Evolutionary conservation across 306 rosid genomes (phyloP).

Genomic region (Quercus gilva): DNA sequence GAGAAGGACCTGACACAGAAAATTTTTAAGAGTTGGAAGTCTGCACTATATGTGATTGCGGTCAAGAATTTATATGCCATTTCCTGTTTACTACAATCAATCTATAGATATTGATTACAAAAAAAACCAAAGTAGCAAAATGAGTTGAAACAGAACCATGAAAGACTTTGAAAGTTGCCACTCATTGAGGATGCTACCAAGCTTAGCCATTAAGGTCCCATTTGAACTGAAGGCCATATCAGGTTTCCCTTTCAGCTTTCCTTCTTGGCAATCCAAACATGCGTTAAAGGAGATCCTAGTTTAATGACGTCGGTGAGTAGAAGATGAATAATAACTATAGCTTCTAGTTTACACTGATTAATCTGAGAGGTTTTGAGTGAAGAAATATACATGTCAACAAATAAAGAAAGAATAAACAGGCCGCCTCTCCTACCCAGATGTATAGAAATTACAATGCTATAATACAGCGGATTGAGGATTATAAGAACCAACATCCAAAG

Average conservation of each 20-base stretch:
- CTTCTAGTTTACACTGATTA: conserved; percentile 19
- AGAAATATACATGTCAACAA: conserved; percentile 34
- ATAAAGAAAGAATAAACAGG: conserved; percentile 12
- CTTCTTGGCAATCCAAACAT: neutral
- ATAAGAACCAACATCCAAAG: too few relatives aligned
- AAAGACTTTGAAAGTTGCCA: neutral
- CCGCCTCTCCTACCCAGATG: conserved; percentile 2
- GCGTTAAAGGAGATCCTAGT: neutral
- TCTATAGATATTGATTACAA: neutral
- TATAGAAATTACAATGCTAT: conserved; percentile 27
- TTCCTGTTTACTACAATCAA: neutral
- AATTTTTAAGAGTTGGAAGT: neutral
- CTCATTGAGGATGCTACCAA: too few relatives aligned
- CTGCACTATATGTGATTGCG: neutral
- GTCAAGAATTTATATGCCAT: neutral
- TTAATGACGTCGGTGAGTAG: neutral
- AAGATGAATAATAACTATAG: neutral
- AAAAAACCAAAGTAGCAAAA: neutral
- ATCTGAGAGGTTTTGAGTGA: conserved; percentile 10
- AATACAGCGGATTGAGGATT: neutral
- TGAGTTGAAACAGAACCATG: neutral
- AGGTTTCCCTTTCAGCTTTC: neutral
- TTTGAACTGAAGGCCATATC: neutral
- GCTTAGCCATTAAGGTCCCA: neutral
- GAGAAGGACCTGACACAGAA: too few relatives aligned